Percentiles rank a stretch among this genome's conserved stretches.
Conservation (phyloP, 768 basidiomycete species). For the Suillus subluteus region DNA sequence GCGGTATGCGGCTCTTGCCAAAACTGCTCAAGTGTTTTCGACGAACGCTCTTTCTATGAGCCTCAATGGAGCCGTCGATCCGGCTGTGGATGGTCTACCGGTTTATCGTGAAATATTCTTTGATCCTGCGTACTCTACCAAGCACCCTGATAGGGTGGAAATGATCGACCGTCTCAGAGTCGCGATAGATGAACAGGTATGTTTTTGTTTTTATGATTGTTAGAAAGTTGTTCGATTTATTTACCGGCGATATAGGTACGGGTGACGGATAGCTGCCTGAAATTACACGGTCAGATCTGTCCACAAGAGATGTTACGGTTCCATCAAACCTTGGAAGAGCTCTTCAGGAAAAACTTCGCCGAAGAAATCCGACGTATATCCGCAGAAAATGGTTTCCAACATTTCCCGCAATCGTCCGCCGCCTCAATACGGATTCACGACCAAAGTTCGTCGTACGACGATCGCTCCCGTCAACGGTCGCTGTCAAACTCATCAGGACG, state of each 20-base stretch:
- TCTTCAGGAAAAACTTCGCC: slow-evolving; percentile 83
- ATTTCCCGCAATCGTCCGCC: slow-evolving; percentile 44
- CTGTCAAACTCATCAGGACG: slow-evolving; percentile 49
- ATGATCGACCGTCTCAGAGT: slow-evolving; percentile 71
- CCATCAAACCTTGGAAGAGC: slow-evolving; percentile 86
- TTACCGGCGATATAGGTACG: slow-evolving; percentile 54
- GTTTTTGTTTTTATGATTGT: slow-evolving; percentile 26
- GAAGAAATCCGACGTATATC: slow-evolving; percentile 79
- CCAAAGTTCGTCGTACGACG: slow-evolving; percentile 51
- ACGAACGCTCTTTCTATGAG: slow-evolving; percentile 87
- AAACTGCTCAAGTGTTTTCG: slow-evolving; percentile 70
- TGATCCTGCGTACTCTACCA: slow-evolving; percentile 63
- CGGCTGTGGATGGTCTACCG: slow-evolving; percentile 73
- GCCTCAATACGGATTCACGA: slow-evolving; percentile 44
- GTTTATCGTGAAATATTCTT: slow-evolving; percentile 82
- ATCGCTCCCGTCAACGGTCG: slow-evolving; percentile 48
- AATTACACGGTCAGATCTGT: slow-evolving; percentile 81
- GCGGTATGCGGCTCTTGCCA: slow-evolving; percentile 78
- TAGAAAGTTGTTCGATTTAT: not conserved
- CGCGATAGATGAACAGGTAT: slow-evolving; percentile 83
- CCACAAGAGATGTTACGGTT: slow-evolving; percentile 89
- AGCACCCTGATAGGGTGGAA: slow-evolving; percentile 71
- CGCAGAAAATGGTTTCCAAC: slow-evolving; percentile 59
- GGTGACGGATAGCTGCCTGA: slow-evolving; percentile 82
- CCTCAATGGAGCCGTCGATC: slow-evolving; percentile 86